A percentile compares a stretch with the other conserved stretches of the same genome.
phyloP scores from a whole-genome alignment of 108 stramenopile genomes.

The Cylindrotheca fusiformis region DNA sequence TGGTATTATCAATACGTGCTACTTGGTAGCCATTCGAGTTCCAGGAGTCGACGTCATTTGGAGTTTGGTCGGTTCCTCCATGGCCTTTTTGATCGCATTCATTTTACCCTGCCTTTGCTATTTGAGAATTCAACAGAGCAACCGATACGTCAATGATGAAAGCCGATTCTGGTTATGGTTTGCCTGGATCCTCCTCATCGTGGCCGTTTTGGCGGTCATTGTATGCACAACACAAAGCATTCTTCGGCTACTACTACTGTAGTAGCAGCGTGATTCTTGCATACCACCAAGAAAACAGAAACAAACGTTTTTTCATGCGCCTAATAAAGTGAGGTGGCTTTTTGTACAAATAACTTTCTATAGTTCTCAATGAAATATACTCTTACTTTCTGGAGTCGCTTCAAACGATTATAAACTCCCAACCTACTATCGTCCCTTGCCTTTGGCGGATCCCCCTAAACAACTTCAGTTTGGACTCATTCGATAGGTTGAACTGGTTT shows the following conservation, averaged over 20 bases:
- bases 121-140: conserved; percentile 32
- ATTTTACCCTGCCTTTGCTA: conserved; percentile 60
- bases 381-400: too few relatives aligned
- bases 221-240: conserved; percentile 27
- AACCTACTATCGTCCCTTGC: too few relatives aligned
- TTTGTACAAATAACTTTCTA: too few relatives aligned
- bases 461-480: too few relatives aligned
- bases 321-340: too few relatives aligned
- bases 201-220: conserved; percentile 15
- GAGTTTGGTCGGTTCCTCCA: conserved; percentile 65
- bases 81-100: conserved; percentile 76
- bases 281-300: too few relatives aligned
- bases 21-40: conserved; percentile 51
- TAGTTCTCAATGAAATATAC: too few relatives aligned
- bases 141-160: neutral
- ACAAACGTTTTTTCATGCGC: too few relatives aligned
- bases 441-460: too few relatives aligned
- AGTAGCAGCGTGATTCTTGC: neutral
- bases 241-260: neutral
- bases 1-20: conserved; percentile 45
- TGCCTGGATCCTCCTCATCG: conserved; percentile 30
- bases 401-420: too few relatives aligned
- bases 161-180: conserved; percentile 24
- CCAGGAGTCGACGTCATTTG: conserved; percentile 79
- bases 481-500: too few relatives aligned